Base-by-base conservation (phyloP, 2,329 filamentous ascomycete species). In the Ceratocystis eucalypticola region DNA sequence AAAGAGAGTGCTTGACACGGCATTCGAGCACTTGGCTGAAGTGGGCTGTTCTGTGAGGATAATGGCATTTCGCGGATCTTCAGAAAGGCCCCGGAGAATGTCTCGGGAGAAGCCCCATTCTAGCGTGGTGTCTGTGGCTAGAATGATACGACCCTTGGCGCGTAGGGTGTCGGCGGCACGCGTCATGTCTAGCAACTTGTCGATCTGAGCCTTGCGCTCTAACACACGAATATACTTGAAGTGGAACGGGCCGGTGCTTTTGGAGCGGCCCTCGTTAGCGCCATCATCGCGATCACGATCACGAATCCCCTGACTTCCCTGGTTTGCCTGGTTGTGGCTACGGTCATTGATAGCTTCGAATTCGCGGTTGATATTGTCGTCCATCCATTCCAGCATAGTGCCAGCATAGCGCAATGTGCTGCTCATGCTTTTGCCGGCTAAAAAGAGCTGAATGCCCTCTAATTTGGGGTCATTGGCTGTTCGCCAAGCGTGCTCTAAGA, bases 361-460 rank as follows among this genome's bases (percentile, higher is more conserved):
- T 71, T 97, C 93, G 65, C 91, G 86, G 53, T 96, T 88, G 68
- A 99, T 95, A 67, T 86, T 88, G 72, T 96, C 92, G 73, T 97
- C 92, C 92, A 99, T 97, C 94, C 94, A 99, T 73, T 99, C 94
- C 41, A 99, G 80, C 89, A 99, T 96, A 74, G 93, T 96, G 70
- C 92, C 84, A 30, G 93, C 89, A 70, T 96, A 90, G 64, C 91
- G 84, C 81, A 97, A 89, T 0, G 92, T 96, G 69, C 91, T 92
- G 67, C 89, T 87, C 69, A 90, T 88, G 69, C 91, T 96, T 68
- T 87, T 87, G 48, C 91, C 92, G 0, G 92, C 93, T 55, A 99
- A 80, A 73, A 91, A 96, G 0, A 96, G 79, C 71, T 82, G 84
- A 0, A 83, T 77, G 0, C 78, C 75, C 65, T 79, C 79, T 17